Evolutionary conservation across 768 basidiomycete species (phyloP).

Genomic region (Boletus subcaerulescens): DNA sequence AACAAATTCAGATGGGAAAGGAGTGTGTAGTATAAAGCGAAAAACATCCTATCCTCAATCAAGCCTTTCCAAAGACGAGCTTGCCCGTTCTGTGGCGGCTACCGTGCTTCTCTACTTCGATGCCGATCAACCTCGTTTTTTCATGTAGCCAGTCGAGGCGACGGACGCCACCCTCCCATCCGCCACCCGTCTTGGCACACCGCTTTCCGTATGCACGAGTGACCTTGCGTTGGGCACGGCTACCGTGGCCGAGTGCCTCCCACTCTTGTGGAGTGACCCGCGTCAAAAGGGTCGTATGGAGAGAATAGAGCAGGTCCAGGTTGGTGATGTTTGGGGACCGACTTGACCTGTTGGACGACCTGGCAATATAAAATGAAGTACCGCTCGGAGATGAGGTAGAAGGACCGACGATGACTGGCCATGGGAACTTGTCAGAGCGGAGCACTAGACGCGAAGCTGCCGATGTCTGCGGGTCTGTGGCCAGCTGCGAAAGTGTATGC

Average conservation of each 20-base stretch:
- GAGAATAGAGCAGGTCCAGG: constrained; percentile 57
- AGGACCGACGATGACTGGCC: constrained; percentile 51
- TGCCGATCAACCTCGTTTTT: constrained; percentile 57
- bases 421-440: constrained; percentile 56
- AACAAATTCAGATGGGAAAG: background rate
- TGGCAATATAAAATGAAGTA: constrained; percentile 26
- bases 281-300: constrained; percentile 53
- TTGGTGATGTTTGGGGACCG: constrained; percentile 47
- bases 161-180: constrained; percentile 68
- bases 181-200: constrained; percentile 59
- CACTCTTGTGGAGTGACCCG: constrained; percentile 66
- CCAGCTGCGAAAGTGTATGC: too few relatives aligned
- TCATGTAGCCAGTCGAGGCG: constrained; percentile 64
- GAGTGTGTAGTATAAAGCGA: constrained; percentile 3
- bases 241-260: constrained; percentile 54
- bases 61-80: constrained; percentile 46
- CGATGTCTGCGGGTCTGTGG: too few relatives aligned
- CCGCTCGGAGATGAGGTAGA: constrained; percentile 28
- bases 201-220: constrained; percentile 60
- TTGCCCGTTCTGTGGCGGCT: constrained; percentile 41
- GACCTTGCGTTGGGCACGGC: constrained; percentile 55
- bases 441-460: constrained; percentile 51
- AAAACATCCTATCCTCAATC: constrained; percentile 10
- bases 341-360: constrained; percentile 18
- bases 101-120: constrained; percentile 52